Conservation (phyloP, 345 rosid genomes). For the Aethionema arabicum region DNA sequence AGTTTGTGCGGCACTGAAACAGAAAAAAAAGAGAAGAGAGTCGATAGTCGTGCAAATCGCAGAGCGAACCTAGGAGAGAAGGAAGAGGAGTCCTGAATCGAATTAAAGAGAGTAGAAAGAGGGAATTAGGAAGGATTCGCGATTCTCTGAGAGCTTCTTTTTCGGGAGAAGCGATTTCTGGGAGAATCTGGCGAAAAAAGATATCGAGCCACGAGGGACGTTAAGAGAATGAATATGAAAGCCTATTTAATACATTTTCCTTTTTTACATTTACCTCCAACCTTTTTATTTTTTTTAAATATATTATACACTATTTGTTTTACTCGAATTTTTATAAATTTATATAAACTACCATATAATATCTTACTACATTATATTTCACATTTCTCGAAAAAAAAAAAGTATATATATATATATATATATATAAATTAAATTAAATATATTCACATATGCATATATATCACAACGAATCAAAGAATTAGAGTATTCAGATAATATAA, state of each 20-base stretch:
- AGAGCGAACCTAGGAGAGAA: neutral
- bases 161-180: slow-evolving; percentile 20
- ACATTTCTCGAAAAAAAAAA: too few species aligned
- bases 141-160: slow-evolving; percentile 21
- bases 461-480: too few species aligned
- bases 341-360: too few species aligned
- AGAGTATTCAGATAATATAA: too few species aligned
- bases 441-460: too few species aligned
- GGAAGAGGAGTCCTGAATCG: slow-evolving; percentile 14
- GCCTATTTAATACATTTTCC: neutral
- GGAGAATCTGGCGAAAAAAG: slow-evolving; percentile 26
- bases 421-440: too few species aligned
- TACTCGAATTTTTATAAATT: too few species aligned
- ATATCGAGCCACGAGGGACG: slow-evolving; percentile 25
- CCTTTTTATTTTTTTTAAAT: neutral
- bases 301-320: neutral
- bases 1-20: slow-evolving; percentile 40
- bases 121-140: slow-evolving; percentile 11
- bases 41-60: neutral
- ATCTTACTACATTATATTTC: too few species aligned
- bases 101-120: slow-evolving; percentile 2
- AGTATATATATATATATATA: too few species aligned
- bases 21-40: slow-evolving; percentile 26
- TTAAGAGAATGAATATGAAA: neutral
- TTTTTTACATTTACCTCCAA: neutral